Conservation (phyloP, 768 basidiomycete genomes). For the Mycena rebaudengoi region DNA sequence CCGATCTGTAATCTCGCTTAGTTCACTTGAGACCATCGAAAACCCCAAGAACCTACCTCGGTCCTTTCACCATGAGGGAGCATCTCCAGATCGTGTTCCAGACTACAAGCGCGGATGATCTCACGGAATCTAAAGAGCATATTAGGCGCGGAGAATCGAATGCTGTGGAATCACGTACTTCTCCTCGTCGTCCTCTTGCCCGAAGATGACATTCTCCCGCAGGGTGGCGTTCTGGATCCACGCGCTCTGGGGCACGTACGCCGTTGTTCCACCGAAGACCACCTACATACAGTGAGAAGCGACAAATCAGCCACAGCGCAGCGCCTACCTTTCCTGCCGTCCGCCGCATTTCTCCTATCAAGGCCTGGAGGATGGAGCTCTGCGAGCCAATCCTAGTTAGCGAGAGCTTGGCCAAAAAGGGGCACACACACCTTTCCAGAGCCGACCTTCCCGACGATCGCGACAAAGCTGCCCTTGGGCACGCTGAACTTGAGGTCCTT, state of each 20-base stretch:
- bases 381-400: slow-evolving; percentile 30
- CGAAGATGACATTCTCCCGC: slow-evolving; percentile 80
- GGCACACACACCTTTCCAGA: slow-evolving; percentile 64
- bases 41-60: slow-evolving; percentile 39
- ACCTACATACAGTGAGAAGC: slow-evolving; percentile 40
- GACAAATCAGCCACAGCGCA: not conserved
- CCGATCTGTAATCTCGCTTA: slow-evolving; percentile 52
- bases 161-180: slow-evolving; percentile 40
- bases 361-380: slow-evolving; percentile 64
- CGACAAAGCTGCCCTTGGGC: slow-evolving; percentile 67
- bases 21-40: not conserved
- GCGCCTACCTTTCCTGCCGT: slow-evolving; percentile 59
- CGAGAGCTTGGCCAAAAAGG: not conserved
- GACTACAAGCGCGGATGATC: slow-evolving; percentile 69
- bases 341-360: slow-evolving; percentile 75
- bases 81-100: slow-evolving; percentile 76
- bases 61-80: slow-evolving; percentile 75
- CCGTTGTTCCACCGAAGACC: slow-evolving; percentile 60
- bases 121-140: slow-evolving; percentile 55
- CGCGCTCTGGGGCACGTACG: slow-evolving; percentile 67
- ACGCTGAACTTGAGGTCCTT: slow-evolving; percentile 54
- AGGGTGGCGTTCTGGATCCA: slow-evolving; percentile 78
- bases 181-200: slow-evolving; percentile 66
- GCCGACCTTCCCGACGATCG: slow-evolving; percentile 79
- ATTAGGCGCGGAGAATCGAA: not conserved